These are phyloP conservation scores for Lycium barbarum DNA, from an alignment of 257 asterid species.

Conservation along the genomic window DNA sequence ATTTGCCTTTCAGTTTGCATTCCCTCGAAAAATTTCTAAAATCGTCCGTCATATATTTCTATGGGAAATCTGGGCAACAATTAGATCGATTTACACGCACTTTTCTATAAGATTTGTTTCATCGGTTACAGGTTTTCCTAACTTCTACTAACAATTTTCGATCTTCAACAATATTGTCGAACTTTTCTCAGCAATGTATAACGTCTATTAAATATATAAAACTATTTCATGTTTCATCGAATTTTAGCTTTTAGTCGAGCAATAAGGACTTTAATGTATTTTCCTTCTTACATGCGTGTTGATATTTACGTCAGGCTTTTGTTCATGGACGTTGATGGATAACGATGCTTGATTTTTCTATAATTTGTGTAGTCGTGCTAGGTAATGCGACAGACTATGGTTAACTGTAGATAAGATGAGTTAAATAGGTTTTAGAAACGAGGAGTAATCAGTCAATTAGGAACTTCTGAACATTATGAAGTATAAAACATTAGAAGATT, in stretches of 20 bases:
- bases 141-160: not conserved
- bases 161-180: not conserved
- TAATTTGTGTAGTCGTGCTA: not conserved
- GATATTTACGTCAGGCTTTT: not conserved
- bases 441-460: not conserved
- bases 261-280: not conserved
- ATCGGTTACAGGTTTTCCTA: not conserved
- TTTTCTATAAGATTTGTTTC: not conserved
- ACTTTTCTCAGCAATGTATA: not conserved
- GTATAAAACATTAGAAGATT: not conserved
- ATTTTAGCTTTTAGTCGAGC: not conserved
- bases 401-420: not conserved
- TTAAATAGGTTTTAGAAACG: not conserved
- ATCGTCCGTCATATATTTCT: not conserved
- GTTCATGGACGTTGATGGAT: not conserved
- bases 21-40: constrained; percentile 18
- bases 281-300: constrained; percentile 7
- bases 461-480: no score
- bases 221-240: not conserved
- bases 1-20: not conserved
- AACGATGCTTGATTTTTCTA: not conserved
- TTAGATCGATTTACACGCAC: not conserved
- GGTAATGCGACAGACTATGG: not conserved
- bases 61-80: not conserved
- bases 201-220: not conserved